A percentile compares a stretch with the other conserved stretches of the same genome.
phyloP scores from a whole-genome alignment of 495 filamentous ascomycete genomes.

The Hypoxylon trugodes region DNA sequence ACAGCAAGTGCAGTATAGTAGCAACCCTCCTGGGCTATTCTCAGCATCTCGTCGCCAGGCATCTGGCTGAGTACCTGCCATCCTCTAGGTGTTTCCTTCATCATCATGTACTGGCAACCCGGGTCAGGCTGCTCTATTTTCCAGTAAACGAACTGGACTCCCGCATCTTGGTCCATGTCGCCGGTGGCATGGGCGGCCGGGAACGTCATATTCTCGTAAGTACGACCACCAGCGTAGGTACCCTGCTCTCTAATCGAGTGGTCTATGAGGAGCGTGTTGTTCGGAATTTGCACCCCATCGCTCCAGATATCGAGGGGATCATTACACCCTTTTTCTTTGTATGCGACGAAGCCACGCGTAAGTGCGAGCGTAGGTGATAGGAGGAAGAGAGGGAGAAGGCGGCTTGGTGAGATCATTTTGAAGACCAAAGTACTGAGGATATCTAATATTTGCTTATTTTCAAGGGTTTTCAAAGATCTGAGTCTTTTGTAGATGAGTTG shows the following conservation, averaged over 20 bases:
- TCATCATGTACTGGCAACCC: conserved; percentile 25
- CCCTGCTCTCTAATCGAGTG: conserved; percentile 18
- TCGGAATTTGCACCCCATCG: conserved; percentile 11
- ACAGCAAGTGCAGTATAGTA: conserved; percentile 26
- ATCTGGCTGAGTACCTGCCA: conserved; percentile 27
- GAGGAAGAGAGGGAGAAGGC: conserved; percentile 6
- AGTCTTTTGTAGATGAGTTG: not conserved
- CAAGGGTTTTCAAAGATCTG: too few relatives aligned
- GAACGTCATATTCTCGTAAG: conserved; percentile 35
- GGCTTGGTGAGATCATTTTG: not conserved
- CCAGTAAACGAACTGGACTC: conserved; percentile 27
- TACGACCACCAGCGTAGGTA: conserved; percentile 14
- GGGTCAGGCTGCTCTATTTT: conserved; percentile 26
- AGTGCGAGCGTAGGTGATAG: conserved; percentile 14
- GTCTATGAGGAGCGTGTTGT: conserved; percentile 14
- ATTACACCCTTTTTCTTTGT: conserved; percentile 18
- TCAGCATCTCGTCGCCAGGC: conserved; percentile 24
- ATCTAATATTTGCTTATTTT: not conserved
- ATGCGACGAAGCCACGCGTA: conserved; percentile 15
- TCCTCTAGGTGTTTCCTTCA: conserved; percentile 16
- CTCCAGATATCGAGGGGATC: conserved; percentile 18
- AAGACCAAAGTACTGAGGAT: not conserved
- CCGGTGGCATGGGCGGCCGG: conserved; percentile 14
- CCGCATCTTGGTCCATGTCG: conserved; percentile 3
- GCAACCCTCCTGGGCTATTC: conserved; percentile 13